A percentile compares a stretch with the other conserved stretches of the same genome.
phyloP scores from a whole-genome alignment of 495 filamentous ascomycete genomes.

The Aspergillus panamensis region DNA sequence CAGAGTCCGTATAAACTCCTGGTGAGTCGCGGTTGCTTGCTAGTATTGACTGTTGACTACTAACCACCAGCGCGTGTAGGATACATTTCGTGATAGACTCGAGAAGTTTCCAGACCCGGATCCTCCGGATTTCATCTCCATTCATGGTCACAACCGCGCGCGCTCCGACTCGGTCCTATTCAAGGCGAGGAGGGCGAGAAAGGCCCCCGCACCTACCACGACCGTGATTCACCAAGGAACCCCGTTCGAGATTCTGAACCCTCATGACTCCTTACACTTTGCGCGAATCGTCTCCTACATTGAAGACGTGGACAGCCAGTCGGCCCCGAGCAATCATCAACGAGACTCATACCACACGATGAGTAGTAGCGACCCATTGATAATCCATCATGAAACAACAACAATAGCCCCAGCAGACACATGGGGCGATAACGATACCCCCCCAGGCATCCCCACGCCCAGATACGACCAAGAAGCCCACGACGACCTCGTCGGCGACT shows the following conservation, averaged over 20 bases:
- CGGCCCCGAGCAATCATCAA: conserved; percentile 17
- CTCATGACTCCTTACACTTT: conserved; percentile 39
- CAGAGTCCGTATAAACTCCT: conserved; percentile 18
- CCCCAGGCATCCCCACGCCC: neutral
- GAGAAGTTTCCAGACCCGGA: conserved; percentile 24
- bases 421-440: neutral
- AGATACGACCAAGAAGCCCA: conserved; percentile 12
- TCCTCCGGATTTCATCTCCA: conserved; percentile 7
- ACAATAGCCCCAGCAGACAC: neutral
- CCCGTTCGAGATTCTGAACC: conserved; percentile 47
- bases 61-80: conserved; percentile 23
- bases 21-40: conserved; percentile 8
- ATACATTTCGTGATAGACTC: conserved; percentile 43
- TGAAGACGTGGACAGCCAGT: conserved; percentile 38
- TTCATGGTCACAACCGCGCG: conserved; percentile 22
- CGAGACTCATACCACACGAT: conserved; percentile 26
- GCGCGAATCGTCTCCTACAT: conserved; percentile 43
- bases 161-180: conserved; percentile 35
- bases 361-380: conserved; percentile 6
- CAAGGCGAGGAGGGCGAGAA: conserved; percentile 13
- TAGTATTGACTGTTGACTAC: neutral
- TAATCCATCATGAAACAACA: neutral
- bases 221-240: conserved; percentile 42
- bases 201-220: conserved; percentile 14
- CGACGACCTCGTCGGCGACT: conserved; percentile 23